These are phyloP conservation scores for Fistulinella prunicolor DNA, from an alignment of 768 basidiomycete species.

Conservation along the genomic window DNA sequence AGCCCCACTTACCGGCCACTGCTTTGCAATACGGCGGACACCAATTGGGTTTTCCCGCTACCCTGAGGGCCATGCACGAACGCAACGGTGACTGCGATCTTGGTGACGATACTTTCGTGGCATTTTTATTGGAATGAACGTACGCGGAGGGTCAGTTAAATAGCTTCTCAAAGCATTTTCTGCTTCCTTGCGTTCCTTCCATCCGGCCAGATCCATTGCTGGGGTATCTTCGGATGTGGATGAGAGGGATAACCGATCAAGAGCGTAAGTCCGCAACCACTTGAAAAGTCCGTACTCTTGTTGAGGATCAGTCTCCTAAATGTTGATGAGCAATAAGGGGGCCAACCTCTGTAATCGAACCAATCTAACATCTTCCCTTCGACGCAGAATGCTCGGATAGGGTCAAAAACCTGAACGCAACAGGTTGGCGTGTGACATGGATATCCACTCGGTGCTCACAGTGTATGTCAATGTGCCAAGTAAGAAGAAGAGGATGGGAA, in stretches of 20 bases:
- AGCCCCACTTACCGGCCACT: slow-evolving; percentile 43
- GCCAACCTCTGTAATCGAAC: slow-evolving; percentile 73
- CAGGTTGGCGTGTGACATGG: neutral
- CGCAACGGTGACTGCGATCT: slow-evolving; percentile 57
- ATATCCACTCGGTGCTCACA: slow-evolving; percentile 40
- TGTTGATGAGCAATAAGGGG: neutral
- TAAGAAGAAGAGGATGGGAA: slow-evolving; percentile 81
- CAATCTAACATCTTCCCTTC: slow-evolving; percentile 79
- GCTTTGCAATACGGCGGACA: slow-evolving; percentile 51
- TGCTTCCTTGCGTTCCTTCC: slow-evolving; percentile 86
- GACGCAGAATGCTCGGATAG: slow-evolving; percentile 80
- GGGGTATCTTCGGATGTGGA: slow-evolving; percentile 17
- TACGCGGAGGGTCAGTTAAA: slow-evolving; percentile 74
- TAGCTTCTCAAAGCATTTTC: slow-evolving; percentile 65
- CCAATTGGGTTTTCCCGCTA: slow-evolving; percentile 69
- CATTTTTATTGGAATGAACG: slow-evolving; percentile 18
- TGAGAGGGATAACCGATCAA: slow-evolving; percentile 46
- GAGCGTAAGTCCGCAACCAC: slow-evolving; percentile 66
- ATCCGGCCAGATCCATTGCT: slow-evolving; percentile 44
- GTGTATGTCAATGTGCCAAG: slow-evolving; percentile 90
- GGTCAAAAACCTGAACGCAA: slow-evolving; percentile 79
- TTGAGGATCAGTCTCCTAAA: slow-evolving; percentile 1
- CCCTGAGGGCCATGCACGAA: slow-evolving; percentile 85
- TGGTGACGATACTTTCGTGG: slow-evolving; percentile 2
- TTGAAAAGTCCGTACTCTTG: slow-evolving; percentile 71